These are phyloP conservation scores for Chytriomyces confervae DNA, from an alignment of 192 early-diverging fungal species.

Conservation along the genomic window DNA sequence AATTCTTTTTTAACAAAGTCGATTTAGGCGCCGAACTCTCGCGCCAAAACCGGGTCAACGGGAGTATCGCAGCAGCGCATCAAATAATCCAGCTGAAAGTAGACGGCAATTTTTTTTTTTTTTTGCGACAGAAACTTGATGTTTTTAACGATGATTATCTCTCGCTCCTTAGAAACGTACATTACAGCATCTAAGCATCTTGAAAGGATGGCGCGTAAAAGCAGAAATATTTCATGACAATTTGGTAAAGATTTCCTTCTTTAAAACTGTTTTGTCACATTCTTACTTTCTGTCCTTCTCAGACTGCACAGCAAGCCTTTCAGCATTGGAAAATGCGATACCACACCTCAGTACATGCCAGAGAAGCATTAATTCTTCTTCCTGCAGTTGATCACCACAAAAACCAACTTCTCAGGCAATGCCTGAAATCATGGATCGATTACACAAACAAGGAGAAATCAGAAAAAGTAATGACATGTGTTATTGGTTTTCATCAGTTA, in stretches of 20 bases:
- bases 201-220: no score
- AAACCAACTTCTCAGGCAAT: not conserved
- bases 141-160: no score
- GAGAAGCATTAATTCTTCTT: not conserved
- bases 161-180: no score
- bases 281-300: not conserved
- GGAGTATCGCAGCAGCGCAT: not conserved
- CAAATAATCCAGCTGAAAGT: not conserved
- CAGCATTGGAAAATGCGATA: not conserved
- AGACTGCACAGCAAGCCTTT: not conserved
- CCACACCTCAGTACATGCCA: not conserved
- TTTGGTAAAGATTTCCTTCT: no score
- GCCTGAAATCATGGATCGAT: not conserved
- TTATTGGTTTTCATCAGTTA: not conserved
- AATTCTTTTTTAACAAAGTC: not conserved
- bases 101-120: not conserved
- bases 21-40: not conserved
- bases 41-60: not conserved
- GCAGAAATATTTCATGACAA: no score
- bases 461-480: not conserved
- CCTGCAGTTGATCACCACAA: not conserved
- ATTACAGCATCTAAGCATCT: no score
- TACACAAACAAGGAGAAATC: not conserved
- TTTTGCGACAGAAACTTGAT: no score
- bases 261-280: no score